Evolutionary conservation across 140 eudicot genomes (phyloP).

Genomic region (Bidens hawaiensis): DNA sequence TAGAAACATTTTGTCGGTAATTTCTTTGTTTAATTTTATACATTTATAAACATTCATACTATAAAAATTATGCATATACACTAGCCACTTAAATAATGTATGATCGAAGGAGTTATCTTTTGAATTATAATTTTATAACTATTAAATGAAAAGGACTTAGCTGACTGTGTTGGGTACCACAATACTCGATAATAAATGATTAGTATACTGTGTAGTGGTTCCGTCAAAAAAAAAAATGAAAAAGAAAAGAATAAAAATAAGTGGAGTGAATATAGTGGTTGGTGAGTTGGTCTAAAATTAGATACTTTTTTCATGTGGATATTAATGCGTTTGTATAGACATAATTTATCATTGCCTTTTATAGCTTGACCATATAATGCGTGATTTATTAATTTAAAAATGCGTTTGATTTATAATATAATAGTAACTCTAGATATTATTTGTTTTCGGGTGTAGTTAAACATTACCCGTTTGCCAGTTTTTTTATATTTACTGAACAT

Average conservation of each 20-base stretch:
- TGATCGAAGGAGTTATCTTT: not conserved
- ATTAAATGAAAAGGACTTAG: too few relatives aligned
- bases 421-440: too few relatives aligned
- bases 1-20: slow-evolving; percentile 38
- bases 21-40: not conserved
- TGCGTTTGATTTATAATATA: too few relatives aligned
- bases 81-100: not conserved
- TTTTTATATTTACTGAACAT: too few relatives aligned
- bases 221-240: too few relatives aligned
- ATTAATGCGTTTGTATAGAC: slow-evolving; percentile 18
- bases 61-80: too few relatives aligned
- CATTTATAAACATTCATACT: not conserved
- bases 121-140: too few relatives aligned
- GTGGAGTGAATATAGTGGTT: slow-evolving; percentile 16
- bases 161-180: too few relatives aligned
- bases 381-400: not conserved
- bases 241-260: not conserved
- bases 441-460: too few relatives aligned
- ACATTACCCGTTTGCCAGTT: too few relatives aligned
- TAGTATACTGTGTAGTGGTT: too few relatives aligned
- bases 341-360: not conserved
- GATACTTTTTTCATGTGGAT: slow-evolving; percentile 23
- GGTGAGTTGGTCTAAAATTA: slow-evolving; percentile 23
- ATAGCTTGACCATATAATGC: not conserved
- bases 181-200: too few relatives aligned